Base-by-base conservation (phyloP, 768 basidiomycete species). In the Suillus decipiens region DNA sequence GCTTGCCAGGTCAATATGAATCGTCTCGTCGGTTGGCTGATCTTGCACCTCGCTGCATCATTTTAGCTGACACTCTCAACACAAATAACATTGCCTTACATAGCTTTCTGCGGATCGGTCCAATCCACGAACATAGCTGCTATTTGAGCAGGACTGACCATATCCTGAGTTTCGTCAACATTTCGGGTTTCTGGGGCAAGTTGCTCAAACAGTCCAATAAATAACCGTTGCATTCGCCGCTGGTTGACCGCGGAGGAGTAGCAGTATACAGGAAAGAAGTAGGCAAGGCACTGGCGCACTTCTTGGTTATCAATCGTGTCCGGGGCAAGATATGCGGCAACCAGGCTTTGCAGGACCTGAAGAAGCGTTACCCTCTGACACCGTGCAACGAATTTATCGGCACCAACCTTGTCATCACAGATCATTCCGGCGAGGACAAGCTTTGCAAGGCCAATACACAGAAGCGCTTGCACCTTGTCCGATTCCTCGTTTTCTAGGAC, bases 181-280 rank as follows among this genome's bases (percentile, higher is more conserved):
- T 89, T 87, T 22, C 83, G 84, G 60, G 86, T 82, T 54, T 86
- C 79, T 17, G 80, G 76, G 4, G 81, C 76, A 12, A 90, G 82
- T 50, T 86, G 78, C 48, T 88, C 84, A 62, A 89, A 91, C 2
- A 90, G 82, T 2, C 84, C 76, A 24, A 93, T 75, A 73, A 93
- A 89, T 57, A 93, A 84, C 80, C 84, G 72, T 68, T 82, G 83
- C 81, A 97, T 88, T n/a, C 83, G 75, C 19, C 82, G 74, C 74
- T 97, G 95, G 69, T 96, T 92, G 24, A 68, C 68, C 6, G 83
- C 73, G 0, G 89, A 88, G n/a, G 93, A 92, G 75, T 88, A 93
- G 73, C 92, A 92, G 71, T 90, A 97, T 0, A 88, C 86, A 2
- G 87, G 90, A 76, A 96, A 88, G 81, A 96, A 96, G 73, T 90